phyloP scores from a whole-genome alignment of 2,329 filamentous ascomycete genomes.

The Ambrosiella xylebori region DNA sequence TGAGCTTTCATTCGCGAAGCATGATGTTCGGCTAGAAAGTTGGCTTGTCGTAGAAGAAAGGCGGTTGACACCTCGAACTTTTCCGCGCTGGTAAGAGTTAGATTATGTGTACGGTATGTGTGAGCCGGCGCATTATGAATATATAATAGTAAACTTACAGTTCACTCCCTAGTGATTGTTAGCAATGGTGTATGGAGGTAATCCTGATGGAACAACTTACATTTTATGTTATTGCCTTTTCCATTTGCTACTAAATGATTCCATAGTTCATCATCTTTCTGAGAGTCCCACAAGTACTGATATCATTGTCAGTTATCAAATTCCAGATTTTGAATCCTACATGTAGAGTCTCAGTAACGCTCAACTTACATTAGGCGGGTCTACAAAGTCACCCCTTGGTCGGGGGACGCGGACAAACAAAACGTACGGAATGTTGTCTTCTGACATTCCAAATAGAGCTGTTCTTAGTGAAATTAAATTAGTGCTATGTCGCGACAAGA shows the following conservation, averaged over 20 bases:
- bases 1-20: slow-evolving; percentile 79
- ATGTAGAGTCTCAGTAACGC: slow-evolving; percentile 16
- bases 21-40: slow-evolving; percentile 84
- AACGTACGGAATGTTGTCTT: slow-evolving; percentile 34
- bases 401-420: slow-evolving; percentile 85
- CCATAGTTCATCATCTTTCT: slow-evolving; percentile 81
- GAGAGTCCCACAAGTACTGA: slow-evolving; percentile 51
- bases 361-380: slow-evolving; percentile 57
- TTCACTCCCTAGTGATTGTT: slow-evolving; percentile 44
- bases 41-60: slow-evolving; percentile 83
- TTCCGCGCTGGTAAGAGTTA: slow-evolving; percentile 34
- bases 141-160: slow-evolving; percentile 36
- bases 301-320: no score
- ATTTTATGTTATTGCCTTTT: slow-evolving; percentile 65
- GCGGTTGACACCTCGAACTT: slow-evolving; percentile 71
- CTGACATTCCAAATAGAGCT: not conserved
- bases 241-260: slow-evolving; percentile 68
- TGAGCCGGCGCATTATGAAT: no score
- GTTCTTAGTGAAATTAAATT: not conserved
- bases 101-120: no score
- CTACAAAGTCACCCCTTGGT: slow-evolving; percentile 68
- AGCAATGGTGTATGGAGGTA: slow-evolving; percentile 14
- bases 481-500: not conserved
- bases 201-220: slow-evolving; percentile 29
- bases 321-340: not conserved